Evolutionary conservation across 129 eudicot species (phyloP).

Genomic region (Centrapalus pauciflorus): DNA sequence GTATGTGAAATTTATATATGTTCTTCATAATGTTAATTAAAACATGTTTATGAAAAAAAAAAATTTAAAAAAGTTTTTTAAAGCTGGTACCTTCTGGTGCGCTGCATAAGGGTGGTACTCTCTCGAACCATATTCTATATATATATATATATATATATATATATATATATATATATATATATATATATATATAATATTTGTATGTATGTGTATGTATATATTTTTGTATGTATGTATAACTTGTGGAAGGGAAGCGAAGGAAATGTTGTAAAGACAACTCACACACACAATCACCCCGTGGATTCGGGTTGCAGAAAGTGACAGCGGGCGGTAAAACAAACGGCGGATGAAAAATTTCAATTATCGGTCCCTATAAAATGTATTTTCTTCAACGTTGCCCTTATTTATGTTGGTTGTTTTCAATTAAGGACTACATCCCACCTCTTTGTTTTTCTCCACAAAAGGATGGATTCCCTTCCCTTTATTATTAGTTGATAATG

Average conservation of each 20-base stretch:
- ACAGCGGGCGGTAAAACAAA: slow-evolving; percentile 20
- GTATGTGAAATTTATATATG: too few species aligned
- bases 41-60: too few species aligned
- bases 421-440: background rate
- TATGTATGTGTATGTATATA: background rate
- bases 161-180: background rate
- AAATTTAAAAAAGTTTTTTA: too few species aligned
- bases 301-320: slow-evolving; percentile 22
- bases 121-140: too few species aligned
- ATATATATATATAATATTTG: background rate
- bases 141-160: too few species aligned
- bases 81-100: too few species aligned
- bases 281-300: slow-evolving; percentile 19
- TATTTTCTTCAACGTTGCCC: background rate
- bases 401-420: background rate
- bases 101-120: too few species aligned
- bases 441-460: background rate
- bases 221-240: slow-evolving; percentile 4
- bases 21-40: too few species aligned
- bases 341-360: slow-evolving; percentile 6
- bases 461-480: background rate
- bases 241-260: slow-evolving; percentile 10
- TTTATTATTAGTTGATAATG: slow-evolving; percentile 20
- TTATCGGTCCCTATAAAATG: background rate
- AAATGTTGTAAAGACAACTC: slow-evolving; percentile 3